phyloP scores from a whole-genome alignment of 192 early-diverging fungal genomes.

The Linnemannia schmuckeri region DNA sequence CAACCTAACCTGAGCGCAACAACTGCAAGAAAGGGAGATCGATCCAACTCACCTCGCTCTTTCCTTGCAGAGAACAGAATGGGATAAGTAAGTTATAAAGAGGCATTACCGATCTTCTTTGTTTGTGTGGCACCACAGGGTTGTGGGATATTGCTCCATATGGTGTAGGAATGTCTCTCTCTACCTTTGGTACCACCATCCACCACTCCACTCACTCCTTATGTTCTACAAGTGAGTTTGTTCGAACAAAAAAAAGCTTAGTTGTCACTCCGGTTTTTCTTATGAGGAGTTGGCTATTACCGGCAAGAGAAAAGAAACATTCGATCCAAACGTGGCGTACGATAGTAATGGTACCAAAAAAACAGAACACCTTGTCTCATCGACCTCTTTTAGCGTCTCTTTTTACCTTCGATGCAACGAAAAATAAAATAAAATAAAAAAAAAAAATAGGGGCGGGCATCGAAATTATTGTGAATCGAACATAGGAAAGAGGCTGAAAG shows the following conservation, averaged over 20 bases:
- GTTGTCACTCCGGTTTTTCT: not conserved
- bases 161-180: not conserved
- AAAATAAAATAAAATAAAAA: not conserved
- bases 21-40: not conserved
- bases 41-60: not conserved
- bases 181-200: not conserved
- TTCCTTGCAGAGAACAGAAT: not conserved
- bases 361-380: not conserved
- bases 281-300: not conserved
- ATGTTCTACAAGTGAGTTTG: not conserved
- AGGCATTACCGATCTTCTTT: not conserved
- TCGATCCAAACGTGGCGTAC: conserved; percentile 37
- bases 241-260: not conserved
- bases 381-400: conserved; percentile 4
- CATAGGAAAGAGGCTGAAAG: not conserved
- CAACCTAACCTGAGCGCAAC: not conserved
- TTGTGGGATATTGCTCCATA: too few relatives aligned
- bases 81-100: not conserved
- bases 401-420: not conserved
- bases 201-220: not conserved
- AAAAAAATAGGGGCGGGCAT: not conserved
- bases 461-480: not conserved
- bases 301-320: not conserved
- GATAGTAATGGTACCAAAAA: conserved; percentile 7
- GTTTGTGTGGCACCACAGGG: not conserved